Evolutionary conservation across 2,329 filamentous ascomycete genomes (phyloP).

Genomic region (Penicillium sp.): DNA sequence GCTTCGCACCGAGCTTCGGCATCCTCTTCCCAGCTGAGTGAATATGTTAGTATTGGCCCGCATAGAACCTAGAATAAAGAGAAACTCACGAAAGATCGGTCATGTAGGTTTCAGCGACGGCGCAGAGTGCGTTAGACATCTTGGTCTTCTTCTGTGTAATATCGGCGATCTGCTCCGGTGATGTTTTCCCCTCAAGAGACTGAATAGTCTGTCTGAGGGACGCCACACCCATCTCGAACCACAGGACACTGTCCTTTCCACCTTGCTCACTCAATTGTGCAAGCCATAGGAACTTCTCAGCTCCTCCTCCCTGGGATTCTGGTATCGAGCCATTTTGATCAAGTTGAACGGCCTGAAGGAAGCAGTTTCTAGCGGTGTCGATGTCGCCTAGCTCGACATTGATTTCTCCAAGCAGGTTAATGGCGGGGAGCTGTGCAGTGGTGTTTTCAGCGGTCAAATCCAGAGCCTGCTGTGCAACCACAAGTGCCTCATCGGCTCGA

Average conservation of each 20-base stretch:
- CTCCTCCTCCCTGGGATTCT: conserved; percentile 72
- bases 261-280: conserved; percentile 77
- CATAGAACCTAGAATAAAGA: not conserved
- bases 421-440: conserved; percentile 52
- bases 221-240: conserved; percentile 64
- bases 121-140: conserved; percentile 87
- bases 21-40: conserved; percentile 69
- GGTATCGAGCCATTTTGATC: conserved; percentile 72
- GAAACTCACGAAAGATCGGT: conserved; percentile 77
- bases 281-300: conserved; percentile 92
- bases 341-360: conserved; percentile 68
- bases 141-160: conserved; percentile 73
- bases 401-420: conserved; percentile 78
- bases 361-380: conserved; percentile 69
- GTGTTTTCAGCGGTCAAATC: conserved; percentile 34
- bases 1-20: conserved; percentile 85
- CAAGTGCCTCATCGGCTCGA: conserved; percentile 57
- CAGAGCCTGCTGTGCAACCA: conserved; percentile 54
- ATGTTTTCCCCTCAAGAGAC: conserved; percentile 53
- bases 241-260: conserved; percentile 58
- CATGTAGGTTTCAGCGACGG: conserved; percentile 97
- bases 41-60: conserved; percentile 13
- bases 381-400: conserved; percentile 78
- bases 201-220: conserved; percentile 71
- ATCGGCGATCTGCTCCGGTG: conserved; percentile 38